Evolutionary conservation across 495 filamentous ascomycete species (phyloP).

Genomic region (Articulospora tetracladia): DNA sequence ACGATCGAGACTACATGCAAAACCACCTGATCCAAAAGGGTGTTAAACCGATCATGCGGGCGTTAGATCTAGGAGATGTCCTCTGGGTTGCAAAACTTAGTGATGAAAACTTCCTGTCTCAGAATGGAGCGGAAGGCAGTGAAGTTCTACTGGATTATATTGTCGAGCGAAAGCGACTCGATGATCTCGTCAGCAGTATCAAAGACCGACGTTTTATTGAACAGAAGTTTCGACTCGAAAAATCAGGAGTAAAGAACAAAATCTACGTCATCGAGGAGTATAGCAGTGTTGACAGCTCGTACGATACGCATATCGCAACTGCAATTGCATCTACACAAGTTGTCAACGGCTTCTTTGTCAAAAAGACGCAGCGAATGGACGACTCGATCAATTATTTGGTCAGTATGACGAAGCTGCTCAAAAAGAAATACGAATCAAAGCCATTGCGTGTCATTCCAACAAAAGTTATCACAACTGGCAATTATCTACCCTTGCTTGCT

Average conservation of each 20-base stretch:
- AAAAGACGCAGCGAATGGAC: constrained; percentile 70
- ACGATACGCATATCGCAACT: constrained; percentile 63
- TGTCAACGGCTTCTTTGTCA: constrained; percentile 79
- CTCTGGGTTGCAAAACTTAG: constrained; percentile 78
- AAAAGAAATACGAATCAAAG: constrained; percentile 57
- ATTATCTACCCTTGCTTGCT: constrained; percentile 63
- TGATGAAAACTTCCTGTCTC: constrained; percentile 50
- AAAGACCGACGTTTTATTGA: constrained; percentile 83
- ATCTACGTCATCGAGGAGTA: constrained; percentile 81
- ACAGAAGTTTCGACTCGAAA: constrained; percentile 76
- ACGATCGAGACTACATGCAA: constrained; percentile 75
- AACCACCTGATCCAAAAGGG: constrained; percentile 66
- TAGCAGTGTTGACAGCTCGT: constrained; percentile 46
- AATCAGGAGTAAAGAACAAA: constrained; percentile 69
- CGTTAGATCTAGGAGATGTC: constrained; percentile 70
- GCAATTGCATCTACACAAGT: constrained; percentile 80
- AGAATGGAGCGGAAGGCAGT: constrained; percentile 60
- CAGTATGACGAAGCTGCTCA: constrained; percentile 67
- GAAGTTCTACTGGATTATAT: constrained; percentile 81
- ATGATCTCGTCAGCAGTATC: constrained; percentile 75
- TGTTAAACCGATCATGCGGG: constrained; percentile 58
- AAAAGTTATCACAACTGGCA: constrained; percentile 59
- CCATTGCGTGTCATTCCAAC: constrained; percentile 60
- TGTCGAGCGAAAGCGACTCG: constrained; percentile 77
- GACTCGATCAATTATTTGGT: constrained; percentile 78